Conservation (phyloP, 2,329 filamentous ascomycete species). For the Diaporthe aspalathi region DNA sequence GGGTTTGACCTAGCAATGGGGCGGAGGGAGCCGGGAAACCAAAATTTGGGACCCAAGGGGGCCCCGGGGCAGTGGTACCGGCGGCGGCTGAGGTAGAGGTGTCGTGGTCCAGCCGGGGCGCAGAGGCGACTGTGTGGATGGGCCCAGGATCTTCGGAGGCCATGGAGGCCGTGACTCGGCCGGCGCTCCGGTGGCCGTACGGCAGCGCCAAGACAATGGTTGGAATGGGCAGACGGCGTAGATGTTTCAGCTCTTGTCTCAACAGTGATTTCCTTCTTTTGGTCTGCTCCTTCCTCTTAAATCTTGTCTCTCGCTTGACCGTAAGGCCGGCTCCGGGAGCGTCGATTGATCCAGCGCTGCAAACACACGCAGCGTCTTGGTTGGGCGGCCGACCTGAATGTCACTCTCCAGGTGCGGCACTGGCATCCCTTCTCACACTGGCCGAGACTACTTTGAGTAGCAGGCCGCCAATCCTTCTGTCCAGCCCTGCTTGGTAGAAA, state of each 20-base stretch:
- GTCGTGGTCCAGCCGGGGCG: constrained; percentile 33
- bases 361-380: constrained; percentile 9
- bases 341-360: not conserved
- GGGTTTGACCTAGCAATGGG: constrained; percentile 20
- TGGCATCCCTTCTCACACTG: constrained; percentile 18
- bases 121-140: constrained; percentile 22
- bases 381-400: constrained; percentile 13
- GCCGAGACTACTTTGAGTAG: constrained; percentile 7
- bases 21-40: constrained; percentile 34
- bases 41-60: constrained; percentile 29
- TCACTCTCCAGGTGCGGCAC: constrained; percentile 23
- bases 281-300: not conserved
- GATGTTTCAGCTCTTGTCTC: constrained; percentile 5
- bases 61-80: constrained; percentile 33
- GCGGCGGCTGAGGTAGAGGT: constrained; percentile 34
- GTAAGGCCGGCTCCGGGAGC: not conserved
- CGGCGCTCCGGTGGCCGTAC: constrained; percentile 33
- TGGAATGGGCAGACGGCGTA: constrained; percentile 1
- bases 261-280: constrained; percentile 6
- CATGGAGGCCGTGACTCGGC: constrained; percentile 32
- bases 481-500: constrained; percentile 15
- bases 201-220: constrained; percentile 33
- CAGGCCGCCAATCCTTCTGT: constrained; percentile 12
- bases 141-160: constrained; percentile 37
- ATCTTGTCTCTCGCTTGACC: constrained; percentile 21